Percentiles rank a stretch among this genome's conserved stretches.
Conservation (phyloP, 805 yeast species). For the Saccharomycopsis olivae region DNA sequence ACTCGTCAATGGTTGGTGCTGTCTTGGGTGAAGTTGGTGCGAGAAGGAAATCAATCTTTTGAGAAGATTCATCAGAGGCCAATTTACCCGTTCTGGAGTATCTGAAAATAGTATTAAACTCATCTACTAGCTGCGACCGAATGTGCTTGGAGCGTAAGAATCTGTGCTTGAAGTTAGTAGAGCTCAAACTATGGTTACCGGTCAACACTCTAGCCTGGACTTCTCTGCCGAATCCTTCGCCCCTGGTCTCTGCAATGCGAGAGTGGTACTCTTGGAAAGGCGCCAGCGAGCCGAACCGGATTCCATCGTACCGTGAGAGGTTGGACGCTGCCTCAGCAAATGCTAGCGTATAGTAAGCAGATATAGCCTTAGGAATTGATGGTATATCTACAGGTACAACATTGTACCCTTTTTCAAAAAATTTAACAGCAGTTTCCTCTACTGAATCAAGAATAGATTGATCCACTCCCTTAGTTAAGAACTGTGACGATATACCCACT, state of each 20-base stretch:
- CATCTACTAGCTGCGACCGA: slow-evolving; percentile 48
- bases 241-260: slow-evolving; percentile 50
- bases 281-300: slow-evolving; percentile 54
- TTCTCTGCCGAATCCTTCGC: slow-evolving; percentile 64
- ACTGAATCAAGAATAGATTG: slow-evolving; percentile 32
- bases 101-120: slow-evolving; percentile 56
- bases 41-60: slow-evolving; percentile 52
- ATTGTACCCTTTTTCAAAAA: slow-evolving; percentile 35
- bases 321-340: slow-evolving; percentile 94
- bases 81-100: slow-evolving; percentile 33
- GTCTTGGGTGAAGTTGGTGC: slow-evolving; percentile 58
- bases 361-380: slow-evolving; percentile 50
- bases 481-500: slow-evolving; percentile 71
- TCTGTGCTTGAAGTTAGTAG: slow-evolving; percentile 60
- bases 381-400: slow-evolving; percentile 64
- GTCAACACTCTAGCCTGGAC: slow-evolving; percentile 74
- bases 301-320: slow-evolving; percentile 81
- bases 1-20: slow-evolving; percentile 46
- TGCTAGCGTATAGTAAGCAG: slow-evolving; percentile 78
- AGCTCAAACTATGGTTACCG: slow-evolving; percentile 79
- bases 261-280: slow-evolving; percentile 29
- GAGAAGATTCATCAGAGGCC: slow-evolving; percentile 12
- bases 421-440: slow-evolving; percentile 1
- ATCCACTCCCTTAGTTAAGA: slow-evolving; percentile 45
- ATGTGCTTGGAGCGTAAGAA: slow-evolving; percentile 65